Base-by-base conservation (phyloP, 306 rosid species). In the Pterocarpus santalinus region DNA sequence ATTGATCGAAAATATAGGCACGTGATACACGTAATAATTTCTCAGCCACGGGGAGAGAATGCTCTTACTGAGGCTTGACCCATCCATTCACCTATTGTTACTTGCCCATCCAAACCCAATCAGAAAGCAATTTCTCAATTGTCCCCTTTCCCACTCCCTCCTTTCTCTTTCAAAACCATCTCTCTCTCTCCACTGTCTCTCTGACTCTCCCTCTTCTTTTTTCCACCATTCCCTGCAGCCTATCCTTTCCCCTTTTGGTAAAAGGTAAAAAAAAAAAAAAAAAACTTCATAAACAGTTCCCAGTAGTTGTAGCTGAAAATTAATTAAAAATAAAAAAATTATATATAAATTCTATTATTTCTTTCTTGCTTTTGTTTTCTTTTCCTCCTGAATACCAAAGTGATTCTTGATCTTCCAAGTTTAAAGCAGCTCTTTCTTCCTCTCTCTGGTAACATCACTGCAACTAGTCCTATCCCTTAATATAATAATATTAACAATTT, bases 351-450 rank as follows among this genome's bases (percentile, higher is more conserved):
- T 43, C 57, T 13, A 46, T 79, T 38, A 39, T 38, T 12, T 13
- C 5, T 33, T 51, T 2, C 35, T 8, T 14, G 3, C 2, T 61
- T 9, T 51, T 13, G 56, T 10, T 69, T 8, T 17, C 11, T 7
- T 22, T 46, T 65, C 36, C 35, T 12, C 63, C 34, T 12, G n/a
- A 80, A 53, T 81, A 41, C 38, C 32, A 52, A 7, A 74, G 69
- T 56, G 51, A 57, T 67, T 81, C 8, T 60, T 69, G 77, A 75
- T 82, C 81, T 75, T 81, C 7, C 65, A 34, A 34, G 44, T 66
- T 81, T 51, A 43, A 15, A 75, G 56, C 65, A 56, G 60, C 81
- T 75, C 47, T 39, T 30, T 65, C 8, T 2, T 8, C 28, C 52
- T 15, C 63, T 75, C 62, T 38, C 65, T 4, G 81, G 85, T 73